Percentiles rank a stretch among this genome's conserved stretches.
These are phyloP conservation scores for Actinomortierella wolfii DNA, from an alignment of 371 early-diverging fungal genomes.

Conservation along the genomic window DNA sequence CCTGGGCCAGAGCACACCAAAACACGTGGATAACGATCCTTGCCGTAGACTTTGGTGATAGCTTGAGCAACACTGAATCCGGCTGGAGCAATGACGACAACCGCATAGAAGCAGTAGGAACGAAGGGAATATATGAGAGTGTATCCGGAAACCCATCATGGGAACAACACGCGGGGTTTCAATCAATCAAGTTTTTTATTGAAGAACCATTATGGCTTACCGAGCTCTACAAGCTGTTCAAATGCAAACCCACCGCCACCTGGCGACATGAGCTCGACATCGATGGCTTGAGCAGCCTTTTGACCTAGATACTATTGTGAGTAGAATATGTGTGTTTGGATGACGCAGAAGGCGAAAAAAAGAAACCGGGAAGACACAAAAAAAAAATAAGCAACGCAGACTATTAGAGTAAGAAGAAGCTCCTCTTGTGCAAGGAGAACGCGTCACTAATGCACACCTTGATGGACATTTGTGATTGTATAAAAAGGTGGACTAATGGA, in stretches of 20 bases:
- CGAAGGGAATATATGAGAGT: too few species aligned
- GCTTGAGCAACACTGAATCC: constrained; percentile 91
- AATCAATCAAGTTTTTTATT: too few species aligned
- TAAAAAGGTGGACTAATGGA: too few species aligned
- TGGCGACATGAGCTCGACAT: constrained; percentile 84
- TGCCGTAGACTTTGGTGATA: constrained; percentile 71
- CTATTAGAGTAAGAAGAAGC: too few species aligned
- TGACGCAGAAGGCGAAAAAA: not conserved
- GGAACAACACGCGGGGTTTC: not conserved
- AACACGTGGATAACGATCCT: constrained; percentile 54
- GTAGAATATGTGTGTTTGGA: too few species aligned
- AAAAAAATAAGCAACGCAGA: not conserved
- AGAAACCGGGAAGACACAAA: too few species aligned
- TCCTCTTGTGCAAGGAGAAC: too few species aligned
- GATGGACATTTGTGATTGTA: too few species aligned
- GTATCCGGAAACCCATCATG: not conserved
- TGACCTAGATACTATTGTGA: constrained; percentile 71
- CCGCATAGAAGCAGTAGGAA: not conserved
- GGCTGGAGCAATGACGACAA: constrained; percentile 52
- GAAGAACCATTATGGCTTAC: constrained; percentile 6
- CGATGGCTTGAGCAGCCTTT: constrained; percentile 77
- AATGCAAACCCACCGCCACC: constrained; percentile 80
- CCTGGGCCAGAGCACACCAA: constrained; percentile 86
- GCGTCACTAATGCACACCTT: too few species aligned
- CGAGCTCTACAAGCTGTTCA: constrained; percentile 64